Evolutionary conservation across 768 basidiomycete species (phyloP), one percentile per base, ranked within the genome.

Genomic region (Psilocybe azurescens): DNA sequence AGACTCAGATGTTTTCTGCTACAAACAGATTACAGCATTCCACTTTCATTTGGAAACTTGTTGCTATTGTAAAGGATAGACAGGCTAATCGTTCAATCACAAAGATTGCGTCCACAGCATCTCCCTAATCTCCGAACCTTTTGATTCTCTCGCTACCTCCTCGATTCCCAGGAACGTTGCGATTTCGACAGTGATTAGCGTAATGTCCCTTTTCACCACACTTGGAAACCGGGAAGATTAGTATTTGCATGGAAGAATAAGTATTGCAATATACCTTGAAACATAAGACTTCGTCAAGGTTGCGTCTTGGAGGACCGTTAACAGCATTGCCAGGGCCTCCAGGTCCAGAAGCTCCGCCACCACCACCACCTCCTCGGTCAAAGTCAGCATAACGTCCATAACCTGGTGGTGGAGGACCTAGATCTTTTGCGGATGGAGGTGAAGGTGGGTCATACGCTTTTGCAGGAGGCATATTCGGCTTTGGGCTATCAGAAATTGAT

Each of bases 191-290:
- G 68, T 93, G 89, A 72, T 97, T 97, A 18, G 96, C 96, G 71
- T 97, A 97, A 72, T 99, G 97, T 1, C 97, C 97, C 67, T 91
- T 90, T 74, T 94, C 89, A 39, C 93, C 93, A 70, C 95, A 97
- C 89, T 94, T 64, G 5, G 66, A 59, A 48, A 59, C 53, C 56
- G 56, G 59, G 30, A 58, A 33, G 39, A 32, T 48, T 44, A 58
- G 41, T 18, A 50, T 20, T 6, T 52, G 10, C 18, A 10, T 54
- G 13, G 38, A 50, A 5, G 55, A 56, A 48, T 5, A 53, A 52
- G 46, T 44, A 46, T 36, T 9, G 10, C 30, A 39, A 60, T 81
- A 60, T 72, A 89, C 91, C 85, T 93, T 95, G 81, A 94, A 94
- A 71, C 94, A 95, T 47, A 91, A 77, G 16, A 95, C 93, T 54